Base-by-base conservation (phyloP, 2,329 filamentous ascomycete species). In the Xylariaceae sp. region DNA sequence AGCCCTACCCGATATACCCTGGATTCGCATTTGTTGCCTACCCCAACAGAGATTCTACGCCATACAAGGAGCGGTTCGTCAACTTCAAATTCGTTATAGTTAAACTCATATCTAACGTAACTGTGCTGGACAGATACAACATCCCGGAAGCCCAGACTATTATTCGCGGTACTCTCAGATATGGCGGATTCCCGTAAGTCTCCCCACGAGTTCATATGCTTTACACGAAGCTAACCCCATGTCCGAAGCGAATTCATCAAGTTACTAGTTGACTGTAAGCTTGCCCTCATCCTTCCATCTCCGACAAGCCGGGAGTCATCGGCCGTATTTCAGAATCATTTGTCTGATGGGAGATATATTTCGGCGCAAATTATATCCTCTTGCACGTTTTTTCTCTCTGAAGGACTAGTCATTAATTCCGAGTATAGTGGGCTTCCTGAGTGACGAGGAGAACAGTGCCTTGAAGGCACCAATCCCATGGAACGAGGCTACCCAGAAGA, bases 71-170 rank as follows among this genome's bases (percentile, higher is more conserved):
- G 79, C 84, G 89, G 59, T 50, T 37, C 10, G 52, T 54, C 13
- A 41, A 30, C 8, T 8, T 29, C 21, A 5, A 43, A 13, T 16
- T 12, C 18, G 12, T 19, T 32, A 10, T 9, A 12, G 19, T 0
- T 13, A 22, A n/a, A 16, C 10, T 40, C n/a, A 47, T 22, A 32
- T 19, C 52, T 54, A 19, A 54, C 30, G 13, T 26, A 21, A 16
- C 29, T 22, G 12, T 42, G 18, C 37, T 45, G 42, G 13, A 9
- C 18, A 54, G 52, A 46, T 96, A 96, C 81, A 75, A 83, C 72
- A 96, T 96, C 67, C 91, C 92, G 48, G 92, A 97, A 76, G 90
- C 89, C 13, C 74, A 95, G 73, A 96, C 89, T 48, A 83, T 96
- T 65, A 78, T 96, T 70, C 82, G 90, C 48, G 89, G 88, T 58